Base-by-base conservation (phyloP, 352 stramenopile species). In the Vaucheria bursata region DNA sequence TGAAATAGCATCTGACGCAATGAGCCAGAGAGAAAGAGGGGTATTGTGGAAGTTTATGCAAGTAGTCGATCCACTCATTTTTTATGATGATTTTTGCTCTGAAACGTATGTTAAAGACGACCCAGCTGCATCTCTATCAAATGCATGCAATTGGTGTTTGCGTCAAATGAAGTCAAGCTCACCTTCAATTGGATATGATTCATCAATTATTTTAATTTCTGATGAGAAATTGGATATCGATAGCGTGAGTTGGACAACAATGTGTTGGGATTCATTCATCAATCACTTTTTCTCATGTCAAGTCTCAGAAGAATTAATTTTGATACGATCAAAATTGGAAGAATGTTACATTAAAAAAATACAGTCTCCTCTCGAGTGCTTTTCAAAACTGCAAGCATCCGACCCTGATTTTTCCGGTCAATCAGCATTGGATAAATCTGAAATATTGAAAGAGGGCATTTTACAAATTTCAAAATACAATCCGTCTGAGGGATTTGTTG, bases 391-490 rank as follows among this genome's bases (percentile, higher is more conserved):
- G n/a, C n/a, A n/a, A n/a, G n/a, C n/a, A n/a, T n/a, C n/a, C n/a
- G n/a, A n/a, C n/a, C n/a, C n/a, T n/a, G n/a, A n/a, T n/a, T n/a
- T n/a, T n/a, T n/a, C n/a, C n/a, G n/a, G n/a, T n/a, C n/a, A n/a
- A n/a, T n/a, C n/a, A n/a, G n/a, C n/a, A n/a, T n/a, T n/a, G n/a
- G n/a, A n/a, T n/a, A n/a, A n/a, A n/a, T n/a, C n/a, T n/a, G n/a
- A n/a, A n/a, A n/a, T n/a, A n/a, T n/a, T n/a, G n/a, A n/a, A n/a
- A n/a, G n/a, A n/a, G n/a, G n/a, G n/a, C n/a, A n/a, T n/a, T n/a
- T n/a, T n/a, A n/a, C 67, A 81, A 37, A 71, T 83, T 29, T 83
- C 80, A 66, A 67, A 77, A 66, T 73, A 83, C 73, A 83, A 83
- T 36, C 78, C 78, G 0, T 37, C 49, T 29, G 78, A 83, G 40